Evolutionary conservation across 805 yeast genomes (phyloP).

Genomic region (Candida gorgasii): DNA sequence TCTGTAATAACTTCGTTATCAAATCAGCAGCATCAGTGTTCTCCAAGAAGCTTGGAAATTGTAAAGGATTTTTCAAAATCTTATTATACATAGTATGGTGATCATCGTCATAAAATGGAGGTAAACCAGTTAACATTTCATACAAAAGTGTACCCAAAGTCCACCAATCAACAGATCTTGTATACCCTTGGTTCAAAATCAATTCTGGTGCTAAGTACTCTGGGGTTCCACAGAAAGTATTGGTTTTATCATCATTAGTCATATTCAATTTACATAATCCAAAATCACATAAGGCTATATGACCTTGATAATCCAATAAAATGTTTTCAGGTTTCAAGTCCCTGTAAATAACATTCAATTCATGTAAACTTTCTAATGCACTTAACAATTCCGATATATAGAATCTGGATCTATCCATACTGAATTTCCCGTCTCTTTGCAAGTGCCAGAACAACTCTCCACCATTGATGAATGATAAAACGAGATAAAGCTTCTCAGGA

Average conservation of each 20-base stretch:
- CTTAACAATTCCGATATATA: slow-evolving; percentile 92
- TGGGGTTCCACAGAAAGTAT: slow-evolving; percentile 97
- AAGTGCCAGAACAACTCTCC: slow-evolving; percentile 95
- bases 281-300: slow-evolving; percentile 95
- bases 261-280: slow-evolving; percentile 95
- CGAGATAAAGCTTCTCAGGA: slow-evolving; percentile 92
- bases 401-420: slow-evolving; percentile 84
- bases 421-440: slow-evolving; percentile 87
- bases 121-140: slow-evolving; percentile 96
- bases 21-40: slow-evolving; percentile 85
- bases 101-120: slow-evolving; percentile 96
- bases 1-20: slow-evolving; percentile 68
- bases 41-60: slow-evolving; percentile 80
- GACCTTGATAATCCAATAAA: slow-evolving; percentile 92
- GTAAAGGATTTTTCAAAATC: slow-evolving; percentile 83
- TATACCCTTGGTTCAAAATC: slow-evolving; percentile 87
- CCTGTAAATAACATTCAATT: slow-evolving; percentile 88
- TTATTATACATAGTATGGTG: slow-evolving; percentile 91
- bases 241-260: slow-evolving; percentile 83
- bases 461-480: slow-evolving; percentile 91
- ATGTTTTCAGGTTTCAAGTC: slow-evolving; percentile 97
- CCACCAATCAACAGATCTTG: slow-evolving; percentile 98
- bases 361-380: slow-evolving; percentile 90
- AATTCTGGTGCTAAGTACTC: slow-evolving; percentile 96
- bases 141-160: slow-evolving; percentile 90